A percentile compares a stretch with the other conserved stretches of the same genome.
phyloP scores from a whole-genome alignment of 352 stramenopile species.

The Pythium apleroticum region DNA sequence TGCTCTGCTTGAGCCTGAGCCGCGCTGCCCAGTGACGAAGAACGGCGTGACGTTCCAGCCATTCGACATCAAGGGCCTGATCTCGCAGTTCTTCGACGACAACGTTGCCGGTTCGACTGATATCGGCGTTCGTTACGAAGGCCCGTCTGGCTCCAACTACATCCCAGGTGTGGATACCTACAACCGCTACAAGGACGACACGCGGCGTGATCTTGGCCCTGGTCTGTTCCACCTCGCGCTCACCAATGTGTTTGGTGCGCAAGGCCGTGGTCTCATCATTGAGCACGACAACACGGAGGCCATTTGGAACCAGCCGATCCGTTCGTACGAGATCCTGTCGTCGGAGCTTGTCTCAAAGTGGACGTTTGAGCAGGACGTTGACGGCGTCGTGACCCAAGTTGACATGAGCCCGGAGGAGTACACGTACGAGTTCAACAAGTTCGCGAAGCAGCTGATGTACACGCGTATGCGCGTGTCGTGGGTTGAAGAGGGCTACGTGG shows the following conservation, averaged over 20 bases:
- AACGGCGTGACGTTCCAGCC: slow-evolving; percentile 27
- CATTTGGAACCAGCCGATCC: slow-evolving; percentile 29
- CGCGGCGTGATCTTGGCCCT: slow-evolving; percentile 20
- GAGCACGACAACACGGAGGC: slow-evolving; percentile 22
- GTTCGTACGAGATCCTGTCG: slow-evolving; percentile 24
- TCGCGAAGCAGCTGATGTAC: slow-evolving; percentile 52
- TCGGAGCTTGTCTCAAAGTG: neutral
- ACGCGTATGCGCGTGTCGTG: slow-evolving; percentile 56
- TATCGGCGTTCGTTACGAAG: slow-evolving; percentile 21
- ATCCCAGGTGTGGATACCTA: slow-evolving; percentile 7
- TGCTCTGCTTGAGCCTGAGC: slow-evolving; percentile 24
- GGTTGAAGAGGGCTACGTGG: slow-evolving; percentile 53
- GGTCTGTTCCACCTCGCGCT: slow-evolving; percentile 29
- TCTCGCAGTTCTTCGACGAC: slow-evolving; percentile 30
- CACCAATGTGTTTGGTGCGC: slow-evolving; percentile 22
- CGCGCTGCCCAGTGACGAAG: slow-evolving; percentile 25
- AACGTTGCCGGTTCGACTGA: slow-evolving; percentile 13
- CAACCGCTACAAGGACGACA: slow-evolving; percentile 19
- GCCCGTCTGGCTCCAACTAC: neutral
- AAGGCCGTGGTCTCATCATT: slow-evolving; percentile 19
- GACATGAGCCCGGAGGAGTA: slow-evolving; percentile 1
- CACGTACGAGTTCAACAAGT: slow-evolving; percentile 62
- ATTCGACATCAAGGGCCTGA: slow-evolving; percentile 39
- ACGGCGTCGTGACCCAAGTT: slow-evolving; percentile 10
- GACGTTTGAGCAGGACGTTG: slow-evolving; percentile 13